phyloP scores from a whole-genome alignment of 768 basidiomycete genomes.

The Suillus variegatus region DNA sequence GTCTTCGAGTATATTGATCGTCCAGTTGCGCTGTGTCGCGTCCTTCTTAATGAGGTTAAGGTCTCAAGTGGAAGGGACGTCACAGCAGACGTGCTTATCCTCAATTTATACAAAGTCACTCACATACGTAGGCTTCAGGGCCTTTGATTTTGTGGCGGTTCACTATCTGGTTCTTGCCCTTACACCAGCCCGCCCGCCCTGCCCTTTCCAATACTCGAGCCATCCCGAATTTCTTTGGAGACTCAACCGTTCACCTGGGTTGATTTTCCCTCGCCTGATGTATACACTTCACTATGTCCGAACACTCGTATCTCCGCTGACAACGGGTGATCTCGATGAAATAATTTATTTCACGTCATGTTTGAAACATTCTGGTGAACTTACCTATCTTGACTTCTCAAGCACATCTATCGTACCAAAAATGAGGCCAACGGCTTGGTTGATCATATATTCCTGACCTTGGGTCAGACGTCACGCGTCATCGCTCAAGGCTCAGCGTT shows the following conservation, averaged over 20 bases:
- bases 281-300: conserved; percentile 77
- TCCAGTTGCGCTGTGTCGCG: neutral
- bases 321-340: conserved; percentile 59
- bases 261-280: conserved; percentile 86
- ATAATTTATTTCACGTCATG: conserved; percentile 79
- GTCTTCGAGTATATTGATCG: neutral
- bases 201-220: conserved; percentile 87
- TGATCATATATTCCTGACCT: conserved; percentile 82
- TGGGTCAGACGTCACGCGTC: conserved; percentile 46
- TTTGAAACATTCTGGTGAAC: conserved; percentile 60
- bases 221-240: conserved; percentile 76
- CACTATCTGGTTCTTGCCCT: conserved; percentile 68
- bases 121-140: conserved; percentile 68
- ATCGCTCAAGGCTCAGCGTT: conserved; percentile 40
- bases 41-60: conserved; percentile 41
- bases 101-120: conserved; percentile 40
- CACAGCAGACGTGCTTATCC: conserved; percentile 36
- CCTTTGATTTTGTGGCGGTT: conserved; percentile 78
- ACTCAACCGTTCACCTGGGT: conserved; percentile 68
- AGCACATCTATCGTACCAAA: conserved; percentile 65
- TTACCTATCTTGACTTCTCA: conserved; percentile 89
- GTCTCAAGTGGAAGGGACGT: conserved; percentile 37
- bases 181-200: conserved; percentile 76
- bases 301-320: conserved; percentile 78
- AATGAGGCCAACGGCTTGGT: conserved; percentile 77